Base-by-base conservation (phyloP, 1,284 basidiomycete species). In the Puccinia hordei region DNA sequence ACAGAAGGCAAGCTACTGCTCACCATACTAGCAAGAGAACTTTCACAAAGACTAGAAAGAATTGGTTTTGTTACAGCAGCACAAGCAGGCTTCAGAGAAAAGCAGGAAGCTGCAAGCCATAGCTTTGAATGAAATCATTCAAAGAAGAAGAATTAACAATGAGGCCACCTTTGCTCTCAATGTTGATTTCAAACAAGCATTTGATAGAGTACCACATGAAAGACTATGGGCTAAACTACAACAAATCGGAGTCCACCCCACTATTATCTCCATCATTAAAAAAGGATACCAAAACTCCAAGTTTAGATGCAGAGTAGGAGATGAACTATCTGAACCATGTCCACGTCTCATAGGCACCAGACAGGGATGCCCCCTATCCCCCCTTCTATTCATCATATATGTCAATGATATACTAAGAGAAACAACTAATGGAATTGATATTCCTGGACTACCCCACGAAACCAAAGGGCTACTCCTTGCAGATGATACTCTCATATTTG, bases 141-240 rank as follows among this genome's bases (percentile, higher is more conserved):
- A 41, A 15, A 12, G 61, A 1, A 27, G 44, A 66, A 5, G 46
- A 4, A 66, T 38, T 24, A 17, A 9, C 9, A n/a, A 13, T 5
- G 0, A 38, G n/a, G 2, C 30, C 5, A 73, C 72, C 1, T 59
- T 38, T 41, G 72, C 35, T 2, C 53, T 73, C 0, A 59, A 55
- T 73, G 24, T 73, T 24, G 72, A 73, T 35, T 73, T 73, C 24
- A 73, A 73, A 41, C 59, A 73, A n/a, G 72, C 72, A 30, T 73
- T 73, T 59, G 53, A 73, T 33, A 55, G 53, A 24, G 72, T 73
- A 22, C 72, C 72, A 59, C 53, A 59, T 59, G 53, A 73, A 44
- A 53, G 72, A 30, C 12, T 73, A 12, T 73, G 72, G 53, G 72
- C 53, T 1, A 73, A 27, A 51, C 33, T 73, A 0, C 22, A 2